These are phyloP conservation scores for Tolypocladium amazonense DNA, from an alignment of 2,329 filamentous ascomycete species.

Conservation along the genomic window DNA sequence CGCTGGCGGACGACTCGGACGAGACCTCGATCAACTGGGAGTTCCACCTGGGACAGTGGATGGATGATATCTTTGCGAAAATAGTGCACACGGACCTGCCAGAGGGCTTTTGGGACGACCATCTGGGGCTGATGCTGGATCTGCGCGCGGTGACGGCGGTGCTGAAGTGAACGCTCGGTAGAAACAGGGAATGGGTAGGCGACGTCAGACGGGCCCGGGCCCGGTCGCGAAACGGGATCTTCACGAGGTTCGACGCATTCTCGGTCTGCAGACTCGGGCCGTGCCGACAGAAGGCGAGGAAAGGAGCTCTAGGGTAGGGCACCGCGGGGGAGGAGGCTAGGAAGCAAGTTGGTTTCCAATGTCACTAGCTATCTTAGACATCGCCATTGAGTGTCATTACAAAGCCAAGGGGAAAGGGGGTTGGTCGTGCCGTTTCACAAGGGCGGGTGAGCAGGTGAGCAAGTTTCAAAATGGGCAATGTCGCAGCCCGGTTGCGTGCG, in stretches of 20 bases:
- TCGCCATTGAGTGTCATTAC: no score
- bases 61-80: constrained; percentile 5
- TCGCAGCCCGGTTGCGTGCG: background rate
- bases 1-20: constrained; percentile 5
- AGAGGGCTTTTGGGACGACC: constrained; percentile 2
- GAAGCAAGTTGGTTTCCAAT: no score
- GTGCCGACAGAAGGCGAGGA: background rate
- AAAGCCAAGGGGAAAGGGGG: background rate
- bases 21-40: constrained; percentile 2
- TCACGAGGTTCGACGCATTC: background rate
- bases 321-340: no score
- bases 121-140: constrained; percentile 2
- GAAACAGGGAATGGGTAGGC: background rate
- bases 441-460: background rate
- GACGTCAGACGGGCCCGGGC: background rate
- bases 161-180: background rate
- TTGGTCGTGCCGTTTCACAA: background rate
- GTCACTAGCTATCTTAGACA: no score
- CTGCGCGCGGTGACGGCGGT: constrained; percentile 2
- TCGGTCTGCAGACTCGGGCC: background rate
- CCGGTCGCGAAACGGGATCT: background rate
- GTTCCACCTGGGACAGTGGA: constrained; percentile 8
- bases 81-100: constrained; percentile 3
- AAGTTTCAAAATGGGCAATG: background rate
- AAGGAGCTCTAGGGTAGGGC: no score